These are phyloP conservation scores for Plasmodium ovale DNA, from an alignment of 169 alveolate genomes.

Conservation along the genomic window DNA sequence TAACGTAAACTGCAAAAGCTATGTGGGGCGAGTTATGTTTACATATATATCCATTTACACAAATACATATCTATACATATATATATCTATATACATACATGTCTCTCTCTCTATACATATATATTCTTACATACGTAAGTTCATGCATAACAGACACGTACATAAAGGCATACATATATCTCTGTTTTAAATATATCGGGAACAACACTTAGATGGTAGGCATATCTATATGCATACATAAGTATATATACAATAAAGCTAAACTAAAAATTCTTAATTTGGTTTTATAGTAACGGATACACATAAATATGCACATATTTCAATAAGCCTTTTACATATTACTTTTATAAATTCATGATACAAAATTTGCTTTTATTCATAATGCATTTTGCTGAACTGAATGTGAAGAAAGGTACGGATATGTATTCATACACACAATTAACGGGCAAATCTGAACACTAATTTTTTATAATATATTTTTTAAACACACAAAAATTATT, in stretches of 20 bases:
- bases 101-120: too few relatives aligned
- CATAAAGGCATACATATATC: not conserved
- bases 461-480: not conserved
- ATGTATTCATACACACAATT: not conserved
- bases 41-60: too few relatives aligned
- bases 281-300: not conserved
- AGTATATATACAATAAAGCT: not conserved
- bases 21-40: too few relatives aligned
- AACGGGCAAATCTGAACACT: not conserved
- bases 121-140: too few relatives aligned
- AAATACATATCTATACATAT: not conserved
- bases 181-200: not conserved
- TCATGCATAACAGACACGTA: too few relatives aligned
- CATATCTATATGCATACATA: not conserved
- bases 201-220: not conserved
- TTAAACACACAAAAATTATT: not conserved
- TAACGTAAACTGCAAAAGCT: too few relatives aligned
- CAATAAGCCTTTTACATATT: not conserved
- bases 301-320: slow-evolving; percentile 2
- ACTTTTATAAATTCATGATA: not conserved
- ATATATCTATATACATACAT: too few relatives aligned
- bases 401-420: not conserved
- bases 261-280: not conserved
- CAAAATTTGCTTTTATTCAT: not conserved
- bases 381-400: not conserved